Percentiles rank a stretch among this genome's conserved stretches.
Conservation (phyloP, 352 stramenopile genomes). For the Phytophthora sojae region DNA sequence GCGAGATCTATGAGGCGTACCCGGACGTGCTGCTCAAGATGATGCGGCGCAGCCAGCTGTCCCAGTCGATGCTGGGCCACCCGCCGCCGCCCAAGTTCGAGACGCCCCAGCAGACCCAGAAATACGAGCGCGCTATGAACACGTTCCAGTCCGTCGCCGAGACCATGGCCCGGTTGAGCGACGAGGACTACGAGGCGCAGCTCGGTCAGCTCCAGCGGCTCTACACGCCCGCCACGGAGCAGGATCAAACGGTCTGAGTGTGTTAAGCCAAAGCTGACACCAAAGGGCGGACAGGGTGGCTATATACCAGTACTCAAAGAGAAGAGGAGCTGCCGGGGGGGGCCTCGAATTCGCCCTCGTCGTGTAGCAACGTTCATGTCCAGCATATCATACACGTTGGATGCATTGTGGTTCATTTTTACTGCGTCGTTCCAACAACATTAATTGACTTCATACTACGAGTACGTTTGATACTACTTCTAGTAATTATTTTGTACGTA, state of each 20-base stretch:
- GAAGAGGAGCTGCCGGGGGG: constrained; percentile 5
- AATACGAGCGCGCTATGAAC: constrained; percentile 78
- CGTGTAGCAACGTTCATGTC: constrained; percentile 23
- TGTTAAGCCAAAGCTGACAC: constrained; percentile 11
- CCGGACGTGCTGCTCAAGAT: constrained; percentile 86
- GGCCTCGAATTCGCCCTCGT: neutral
- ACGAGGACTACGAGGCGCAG: constrained; percentile 82
- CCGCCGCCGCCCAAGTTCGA: constrained; percentile 83
- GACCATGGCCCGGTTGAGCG: constrained; percentile 69
- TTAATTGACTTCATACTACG: neutral
- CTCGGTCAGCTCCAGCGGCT: constrained; percentile 80
- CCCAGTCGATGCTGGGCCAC: constrained; percentile 64
- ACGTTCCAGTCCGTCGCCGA: constrained; percentile 78
- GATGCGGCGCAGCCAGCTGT: constrained; percentile 82
- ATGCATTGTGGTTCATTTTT: constrained; percentile 3
- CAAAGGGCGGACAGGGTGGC: neutral
- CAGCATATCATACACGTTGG: constrained; percentile 11
- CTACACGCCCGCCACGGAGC: constrained; percentile 63
- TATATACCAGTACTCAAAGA: constrained; percentile 28
- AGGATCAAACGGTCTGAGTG: constrained; percentile 68
- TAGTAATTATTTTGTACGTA: too few species aligned
- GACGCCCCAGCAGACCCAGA: constrained; percentile 70
- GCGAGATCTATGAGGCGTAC: constrained; percentile 88
- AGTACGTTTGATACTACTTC: too few species aligned
- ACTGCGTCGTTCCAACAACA: constrained; percentile 27